Evolutionary conservation across 2,329 filamentous ascomycete genomes (phyloP), one percentile per base, ranked within the genome.

Genomic region (Paracoccidioides lutzii): DNA sequence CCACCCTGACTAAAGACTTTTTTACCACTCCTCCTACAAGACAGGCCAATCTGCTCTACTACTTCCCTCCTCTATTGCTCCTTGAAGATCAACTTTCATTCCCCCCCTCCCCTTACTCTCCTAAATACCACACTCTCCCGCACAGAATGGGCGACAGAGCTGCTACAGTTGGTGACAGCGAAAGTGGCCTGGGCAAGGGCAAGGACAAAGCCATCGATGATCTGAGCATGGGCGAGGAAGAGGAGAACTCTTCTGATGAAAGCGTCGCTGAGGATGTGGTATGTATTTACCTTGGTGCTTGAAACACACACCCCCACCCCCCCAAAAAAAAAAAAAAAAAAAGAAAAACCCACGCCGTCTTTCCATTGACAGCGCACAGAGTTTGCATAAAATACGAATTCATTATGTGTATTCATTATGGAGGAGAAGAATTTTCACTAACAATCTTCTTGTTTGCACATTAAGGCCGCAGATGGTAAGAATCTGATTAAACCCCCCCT

Each of bases 121-220:
- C 32, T 32, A 28, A 7, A 12, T 33, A 51, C 15, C 12, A 55
- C 2, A 40, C 3, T 33, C n/a, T 10, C 46, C 30, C 38, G 5
- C 52, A 40, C 43, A 46, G 9, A 42, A 54, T 54, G 52, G 43
- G 52, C n/a, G 52, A 48, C 33, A 54, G 43, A 38, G 35, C 42
- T 38, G 9, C 52, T 32, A 32, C 52, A 4, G 12, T 48, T 41
- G 52, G 49, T 43, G 8, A 28, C 33, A 22, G 52, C 42, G 35
- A n/a, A 48, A 41, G 32, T 30, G 69, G 75, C 59, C 78, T 82
- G 66, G 75, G 77, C 71, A 95, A 95, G 80, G 88, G 88, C 73
- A 95, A 95, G 79, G 89, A 89, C 76, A 95, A 95, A 78, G 84
- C 81, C 43, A 69, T 75, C 43, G 75, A 82, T 62, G 82, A 86